A percentile compares a stretch with the other conserved stretches of the same genome.
These are phyloP conservation scores for Petasospora rhodanensis DNA, from an alignment of 1,139 yeast species.

Conservation along the genomic window DNA sequence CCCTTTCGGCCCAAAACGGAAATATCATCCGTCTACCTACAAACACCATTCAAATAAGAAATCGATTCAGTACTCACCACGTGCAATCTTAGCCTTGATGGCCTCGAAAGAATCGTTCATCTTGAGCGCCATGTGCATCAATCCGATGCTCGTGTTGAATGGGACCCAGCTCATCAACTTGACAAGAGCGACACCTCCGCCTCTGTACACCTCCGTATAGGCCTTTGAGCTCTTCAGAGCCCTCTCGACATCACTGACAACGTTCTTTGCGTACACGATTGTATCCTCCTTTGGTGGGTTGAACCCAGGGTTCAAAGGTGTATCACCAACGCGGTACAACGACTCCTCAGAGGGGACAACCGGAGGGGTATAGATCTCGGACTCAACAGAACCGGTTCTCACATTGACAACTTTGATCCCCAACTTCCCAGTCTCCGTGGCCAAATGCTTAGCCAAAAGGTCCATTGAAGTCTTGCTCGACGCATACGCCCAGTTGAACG, in stretches of 20 bases:
- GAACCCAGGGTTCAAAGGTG: neutral
- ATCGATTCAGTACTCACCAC: no score
- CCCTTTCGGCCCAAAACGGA: no score
- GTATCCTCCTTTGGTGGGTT: neutral
- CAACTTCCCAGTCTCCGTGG: conserved; percentile 65
- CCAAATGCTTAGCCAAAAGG: conserved; percentile 54
- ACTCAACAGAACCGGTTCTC: conserved; percentile 60
- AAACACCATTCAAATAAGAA: no score
- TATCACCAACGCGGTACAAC: conserved; percentile 10
- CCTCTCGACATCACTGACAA: conserved; percentile 11
- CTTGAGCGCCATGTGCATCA: conserved; percentile 1
- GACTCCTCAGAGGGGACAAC: conserved; percentile 48
- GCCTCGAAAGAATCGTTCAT: no score
- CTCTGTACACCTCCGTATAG: conserved; percentile 10
- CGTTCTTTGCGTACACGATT: conserved; percentile 12
- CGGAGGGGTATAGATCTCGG: conserved; percentile 51
- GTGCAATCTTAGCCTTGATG: no score
- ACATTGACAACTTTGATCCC: conserved; percentile 66
- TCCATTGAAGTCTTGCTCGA: conserved; percentile 72
- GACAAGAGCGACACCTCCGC: conserved; percentile 5
- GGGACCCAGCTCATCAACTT: conserved; percentile 8
- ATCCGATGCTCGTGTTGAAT: conserved; percentile 1
- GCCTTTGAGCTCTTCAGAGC: conserved; percentile 2
- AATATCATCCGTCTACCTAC: no score
- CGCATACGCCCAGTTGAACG: conserved; percentile 62